These are phyloP conservation scores for Pseudocercospora macadamiae DNA, from an alignment of 2,329 filamentous ascomycete species.

Conservation along the genomic window DNA sequence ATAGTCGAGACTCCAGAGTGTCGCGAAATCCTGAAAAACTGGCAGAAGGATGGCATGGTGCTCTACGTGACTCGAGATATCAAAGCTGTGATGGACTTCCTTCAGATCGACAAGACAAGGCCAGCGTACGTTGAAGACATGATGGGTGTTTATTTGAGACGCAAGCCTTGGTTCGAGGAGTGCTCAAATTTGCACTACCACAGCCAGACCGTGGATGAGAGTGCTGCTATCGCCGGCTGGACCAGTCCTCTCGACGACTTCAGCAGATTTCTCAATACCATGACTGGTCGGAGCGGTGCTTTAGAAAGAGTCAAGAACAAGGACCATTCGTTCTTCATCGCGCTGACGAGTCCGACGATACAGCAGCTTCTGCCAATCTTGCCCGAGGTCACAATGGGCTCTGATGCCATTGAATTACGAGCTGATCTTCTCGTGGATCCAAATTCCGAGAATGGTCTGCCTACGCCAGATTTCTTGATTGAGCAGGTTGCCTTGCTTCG, in stretches of 20 bases:
- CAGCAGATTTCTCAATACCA: constrained; percentile 68
- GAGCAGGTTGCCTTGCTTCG: constrained; percentile 81
- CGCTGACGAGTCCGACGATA: constrained; percentile 80
- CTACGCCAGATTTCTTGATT: constrained; percentile 73
- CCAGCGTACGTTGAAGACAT: constrained; percentile 94
- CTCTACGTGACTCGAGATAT: constrained; percentile 87
- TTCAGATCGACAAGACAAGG: constrained; percentile 84
- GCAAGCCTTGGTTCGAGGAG: constrained; percentile 85
- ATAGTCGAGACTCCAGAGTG: constrained; percentile 85
- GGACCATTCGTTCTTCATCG: constrained; percentile 85
- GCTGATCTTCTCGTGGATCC: constrained; percentile 85
- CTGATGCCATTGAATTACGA: constrained; percentile 91
- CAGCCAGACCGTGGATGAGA: constrained; percentile 66
- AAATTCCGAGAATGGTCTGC: constrained; percentile 58
- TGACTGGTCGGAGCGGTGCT: constrained; percentile 63
- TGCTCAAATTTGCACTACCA: constrained; percentile 96
- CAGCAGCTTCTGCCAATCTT: constrained; percentile 65
- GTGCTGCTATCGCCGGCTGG: constrained; percentile 36
- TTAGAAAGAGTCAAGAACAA: constrained; percentile 65
- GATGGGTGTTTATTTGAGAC: constrained; percentile 83
- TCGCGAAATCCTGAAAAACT: constrained; percentile 72
- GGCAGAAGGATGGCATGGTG: constrained; percentile 80
- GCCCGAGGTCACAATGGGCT: constrained; percentile 75
- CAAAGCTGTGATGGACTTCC: constrained; percentile 82
- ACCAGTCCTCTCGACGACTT: constrained; percentile 62